A percentile compares a stretch with the other conserved stretches of the same genome.
These are phyloP conservation scores for Phytophthora cryptogea DNA, from an alignment of 352 stramenopile genomes.

Conservation along the genomic window DNA sequence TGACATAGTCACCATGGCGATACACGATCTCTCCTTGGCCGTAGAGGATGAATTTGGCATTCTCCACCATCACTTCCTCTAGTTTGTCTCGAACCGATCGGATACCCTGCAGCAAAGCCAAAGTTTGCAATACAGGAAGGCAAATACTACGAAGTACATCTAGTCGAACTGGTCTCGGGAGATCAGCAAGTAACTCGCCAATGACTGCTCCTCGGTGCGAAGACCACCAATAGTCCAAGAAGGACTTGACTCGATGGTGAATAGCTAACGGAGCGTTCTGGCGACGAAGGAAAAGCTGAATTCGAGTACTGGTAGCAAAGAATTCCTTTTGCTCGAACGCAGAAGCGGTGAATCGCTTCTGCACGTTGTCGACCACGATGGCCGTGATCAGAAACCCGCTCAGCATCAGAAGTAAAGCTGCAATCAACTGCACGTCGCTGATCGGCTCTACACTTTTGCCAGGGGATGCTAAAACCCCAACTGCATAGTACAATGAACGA, in stretches of 20 bases:
- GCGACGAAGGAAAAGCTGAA: constrained; percentile 54
- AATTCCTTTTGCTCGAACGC: constrained; percentile 64
- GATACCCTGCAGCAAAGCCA: constrained; percentile 41
- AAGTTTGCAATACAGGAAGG: constrained; percentile 43
- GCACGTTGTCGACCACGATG: constrained; percentile 50
- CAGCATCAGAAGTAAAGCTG: constrained; percentile 47
- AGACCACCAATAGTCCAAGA: constrained; percentile 70
- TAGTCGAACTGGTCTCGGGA: constrained; percentile 45
- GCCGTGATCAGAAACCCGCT: constrained; percentile 42
- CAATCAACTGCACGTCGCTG: constrained; percentile 35
- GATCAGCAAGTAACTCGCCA: constrained; percentile 46
- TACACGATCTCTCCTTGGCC: constrained; percentile 62
- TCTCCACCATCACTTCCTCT: constrained; percentile 48
- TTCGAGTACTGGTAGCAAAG: constrained; percentile 45
- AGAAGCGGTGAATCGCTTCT: constrained; percentile 54
- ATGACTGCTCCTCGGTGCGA: constrained; percentile 54
- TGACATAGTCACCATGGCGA: constrained; percentile 55
- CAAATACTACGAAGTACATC: constrained; percentile 52
- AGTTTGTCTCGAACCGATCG: constrained; percentile 34
- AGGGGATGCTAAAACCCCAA: constrained; percentile 39
- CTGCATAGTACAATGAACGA: constrained; percentile 44
- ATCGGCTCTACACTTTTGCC: constrained; percentile 48
- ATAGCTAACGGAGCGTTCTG: constrained; percentile 51
- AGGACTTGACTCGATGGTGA: constrained; percentile 55
- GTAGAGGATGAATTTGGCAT: constrained; percentile 52